Conservation (phyloP, 2,329 filamentous ascomycete species). For the Orbilia ellipsospora region DNA sequence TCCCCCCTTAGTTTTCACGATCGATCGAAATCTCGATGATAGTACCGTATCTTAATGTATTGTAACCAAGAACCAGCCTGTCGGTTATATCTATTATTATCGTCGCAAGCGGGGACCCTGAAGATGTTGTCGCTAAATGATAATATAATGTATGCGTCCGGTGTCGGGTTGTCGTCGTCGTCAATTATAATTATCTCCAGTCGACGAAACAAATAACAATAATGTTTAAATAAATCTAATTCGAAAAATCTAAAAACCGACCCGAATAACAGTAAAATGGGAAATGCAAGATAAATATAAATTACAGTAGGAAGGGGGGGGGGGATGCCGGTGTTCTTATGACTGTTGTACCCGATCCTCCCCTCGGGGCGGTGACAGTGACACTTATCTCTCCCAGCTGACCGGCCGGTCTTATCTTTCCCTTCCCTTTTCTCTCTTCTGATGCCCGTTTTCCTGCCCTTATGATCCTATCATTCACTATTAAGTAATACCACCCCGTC, state of each 20-base stretch:
- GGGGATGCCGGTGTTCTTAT: constrained; percentile 33
- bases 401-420: constrained; percentile 42
- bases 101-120: constrained; percentile 4
- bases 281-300: not conserved
- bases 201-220: not conserved
- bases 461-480: constrained; percentile 52
- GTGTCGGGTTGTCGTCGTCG: not conserved
- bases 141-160: constrained; percentile 21
- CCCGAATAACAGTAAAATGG: too few species aligned
- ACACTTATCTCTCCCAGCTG: constrained; percentile 22
- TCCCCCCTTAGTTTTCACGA: not conserved
- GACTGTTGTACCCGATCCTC: constrained; percentile 35
- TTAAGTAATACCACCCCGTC: constrained; percentile 9
- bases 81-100: constrained; percentile 3
- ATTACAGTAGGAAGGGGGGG: constrained; percentile 11
- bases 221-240: not conserved
- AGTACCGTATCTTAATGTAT: not conserved
- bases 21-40: not conserved
- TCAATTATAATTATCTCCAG: not conserved
- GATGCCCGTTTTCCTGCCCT: constrained; percentile 32
- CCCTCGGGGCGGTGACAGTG: constrained; percentile 4
- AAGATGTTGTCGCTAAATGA: not conserved
- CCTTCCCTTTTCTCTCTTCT: not conserved
- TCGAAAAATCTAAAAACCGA: too few species aligned
- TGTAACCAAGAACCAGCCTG: not conserved